Evolutionary conservation across 441 rosid genomes (phyloP).

Genomic region (Gossypium laxum): DNA sequence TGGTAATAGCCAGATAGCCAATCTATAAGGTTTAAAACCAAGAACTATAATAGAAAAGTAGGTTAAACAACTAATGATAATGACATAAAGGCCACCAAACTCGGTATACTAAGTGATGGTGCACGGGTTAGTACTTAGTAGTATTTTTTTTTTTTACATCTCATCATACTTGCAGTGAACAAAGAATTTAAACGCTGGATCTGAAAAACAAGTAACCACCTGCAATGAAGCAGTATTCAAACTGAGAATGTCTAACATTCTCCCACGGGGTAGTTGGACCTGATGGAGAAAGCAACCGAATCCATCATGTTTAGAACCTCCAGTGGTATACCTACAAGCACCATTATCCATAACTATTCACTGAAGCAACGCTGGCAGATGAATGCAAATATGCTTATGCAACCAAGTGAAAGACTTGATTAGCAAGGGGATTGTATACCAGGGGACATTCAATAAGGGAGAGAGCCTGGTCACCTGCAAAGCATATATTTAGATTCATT

Average conservation of each 20-base stretch:
- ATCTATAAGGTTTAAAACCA: background rate
- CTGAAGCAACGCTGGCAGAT: conserved; percentile 11
- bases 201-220: conserved; percentile 21
- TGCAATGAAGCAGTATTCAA: conserved; percentile 31
- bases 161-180: background rate
- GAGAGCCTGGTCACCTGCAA: conserved; percentile 42
- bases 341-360: conserved; percentile 16
- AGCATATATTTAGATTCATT: conserved; percentile 21
- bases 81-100: background rate
- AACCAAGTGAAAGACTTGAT: conserved; percentile 14
- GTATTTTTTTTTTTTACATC: background rate
- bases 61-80: background rate
- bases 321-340: conserved; percentile 45
- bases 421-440: conserved; percentile 32
- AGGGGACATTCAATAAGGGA: conserved; percentile 38
- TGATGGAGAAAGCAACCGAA: conserved; percentile 29
- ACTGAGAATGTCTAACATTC: conserved; percentile 39
- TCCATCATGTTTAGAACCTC: conserved; percentile 28
- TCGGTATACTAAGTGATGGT: background rate
- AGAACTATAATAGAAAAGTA: background rate
- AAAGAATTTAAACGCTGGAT: background rate
- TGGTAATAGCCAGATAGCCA: background rate
- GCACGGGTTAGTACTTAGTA: background rate
- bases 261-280: conserved; percentile 34
- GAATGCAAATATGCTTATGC: conserved; percentile 14